Base-by-base conservation (phyloP, 2,329 filamentous ascomycete species). In the Beauveria caledonica region DNA sequence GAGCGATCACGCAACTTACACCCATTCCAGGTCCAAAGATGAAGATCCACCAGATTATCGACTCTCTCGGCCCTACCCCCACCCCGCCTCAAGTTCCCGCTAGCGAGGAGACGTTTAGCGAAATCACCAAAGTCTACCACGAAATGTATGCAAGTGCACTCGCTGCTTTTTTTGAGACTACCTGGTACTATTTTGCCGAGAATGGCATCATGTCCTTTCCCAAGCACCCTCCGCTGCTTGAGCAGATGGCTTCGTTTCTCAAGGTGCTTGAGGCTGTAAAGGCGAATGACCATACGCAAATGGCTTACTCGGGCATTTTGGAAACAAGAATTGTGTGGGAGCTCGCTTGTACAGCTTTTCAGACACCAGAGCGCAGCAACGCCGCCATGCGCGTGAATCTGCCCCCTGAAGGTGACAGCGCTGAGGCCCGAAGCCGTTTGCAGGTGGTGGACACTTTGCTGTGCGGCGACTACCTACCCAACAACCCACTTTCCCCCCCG, bases 101-200 rank as follows among this genome's bases (percentile, higher is more conserved):
- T 68, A 72, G 77, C 70, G 72, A 81, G 61, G 78, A 79, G 39
- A 74, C 73, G 23, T 68, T 89, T 54, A 83, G 86, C 66, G 86
- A 91, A 69, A 85, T 91, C 62, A 86, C 85, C 64, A 82, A 82
- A 63, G 72, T 93, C 17, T 95, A 89, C 73, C 82, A 84, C 66
- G 86, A 87, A 65, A 86, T 91, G 64, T 95, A 94, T 71, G 88
- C 86, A 4, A 82, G 82, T 1, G 88, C 86, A 8, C 82, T 94
- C 51, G 86, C 90, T 72, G 82, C 82, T 54, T 87, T 94, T 63
- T 82, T 95, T 63, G 92, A 97, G 72, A 89, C 90, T 7, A 81
- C 80, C 29, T 97, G 92, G 92, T 97, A 90, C 74, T 83, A 78
- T 62, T 77, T 79, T 52, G 70, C 70, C 51, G 79, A 78, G 15